Base-by-base conservation (phyloP, 257 asterid species). In the Phtheirospermum japonicum region DNA sequence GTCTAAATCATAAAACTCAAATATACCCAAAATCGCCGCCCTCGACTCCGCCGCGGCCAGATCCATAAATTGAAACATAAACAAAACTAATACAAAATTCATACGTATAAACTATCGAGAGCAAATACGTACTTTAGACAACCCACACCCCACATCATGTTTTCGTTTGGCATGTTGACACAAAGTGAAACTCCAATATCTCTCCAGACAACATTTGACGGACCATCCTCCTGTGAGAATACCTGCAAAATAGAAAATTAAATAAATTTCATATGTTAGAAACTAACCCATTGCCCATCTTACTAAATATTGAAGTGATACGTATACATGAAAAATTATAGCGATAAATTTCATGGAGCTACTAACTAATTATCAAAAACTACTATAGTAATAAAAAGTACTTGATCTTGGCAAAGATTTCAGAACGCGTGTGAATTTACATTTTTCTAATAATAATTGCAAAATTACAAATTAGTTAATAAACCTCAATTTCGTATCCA, bases 401-500 rank as follows among this genome's bases (percentile, higher is more conserved):
- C n/a, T n/a, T n/a, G n/a, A n/a, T n/a, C n/a, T n/a, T n/a, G n/a
- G n/a, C n/a, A n/a, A n/a, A n/a, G n/a, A n/a, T n/a, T n/a, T n/a
- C n/a, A n/a, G n/a, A n/a, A n/a, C n/a, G n/a, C n/a, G n/a, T 14
- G 54, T 5, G 8, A n/a, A n/a, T n/a, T n/a, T n/a, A n/a, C n/a
- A n/a, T n/a, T n/a, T n/a, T n/a, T n/a, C n/a, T n/a, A n/a, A 5
- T 45, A 10, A 14, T 26, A 48, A 48, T 5, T 14, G 7, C 0
- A 17, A 48, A 48, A 14, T 20, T 3, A 18, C 11, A 14, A 18
- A 50, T 9, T 50, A 19, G 31, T 12, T 50, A 50, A 50, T 9
- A n/a, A 19, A 93, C 99, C 99, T 93, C 95, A 62, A 93, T 80
- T 73, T 83, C 96, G 52, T 93, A 93, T 17, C 97, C 96, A 46